Percentiles rank a stretch among this genome's conserved stretches.
Conservation (phyloP, 2,329 filamentous ascomycete genomes). For the Ascocoryne sarcoides region DNA sequence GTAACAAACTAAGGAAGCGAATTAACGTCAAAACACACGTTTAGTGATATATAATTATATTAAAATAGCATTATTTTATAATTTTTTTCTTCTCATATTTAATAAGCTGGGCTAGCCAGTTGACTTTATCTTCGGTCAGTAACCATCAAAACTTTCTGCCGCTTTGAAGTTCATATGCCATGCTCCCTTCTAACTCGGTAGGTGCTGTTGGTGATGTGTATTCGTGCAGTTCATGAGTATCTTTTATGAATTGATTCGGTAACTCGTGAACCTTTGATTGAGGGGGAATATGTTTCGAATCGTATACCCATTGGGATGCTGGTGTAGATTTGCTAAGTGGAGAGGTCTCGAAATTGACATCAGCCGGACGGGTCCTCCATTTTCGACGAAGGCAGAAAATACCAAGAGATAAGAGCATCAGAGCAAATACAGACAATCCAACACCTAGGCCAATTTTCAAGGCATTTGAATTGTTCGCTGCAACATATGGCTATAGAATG, state of each 20-base stretch:
- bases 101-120: too few relatives aligned
- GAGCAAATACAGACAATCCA: background rate
- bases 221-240: too few relatives aligned
- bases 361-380: background rate
- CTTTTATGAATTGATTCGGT: background rate
- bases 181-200: background rate
- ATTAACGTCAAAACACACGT: too few relatives aligned
- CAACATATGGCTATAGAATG: background rate
- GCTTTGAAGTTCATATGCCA: background rate
- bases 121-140: too few relatives aligned
- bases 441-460: background rate
- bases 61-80: too few relatives aligned
- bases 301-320: background rate
- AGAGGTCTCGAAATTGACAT: background rate
- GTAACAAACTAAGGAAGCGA: too few relatives aligned
- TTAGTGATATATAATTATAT: too few relatives aligned
- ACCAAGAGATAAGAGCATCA: background rate
- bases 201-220: too few relatives aligned
- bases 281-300: background rate
- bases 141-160: background rate
- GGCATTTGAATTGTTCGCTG: background rate
- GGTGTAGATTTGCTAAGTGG: background rate
- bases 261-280: background rate
- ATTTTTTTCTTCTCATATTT: too few relatives aligned
- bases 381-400: background rate